Evolutionary conservation across 129 eudicot genomes (phyloP), one percentile per base, ranked within the genome.

Genomic region (Lactuca sativa): DNA sequence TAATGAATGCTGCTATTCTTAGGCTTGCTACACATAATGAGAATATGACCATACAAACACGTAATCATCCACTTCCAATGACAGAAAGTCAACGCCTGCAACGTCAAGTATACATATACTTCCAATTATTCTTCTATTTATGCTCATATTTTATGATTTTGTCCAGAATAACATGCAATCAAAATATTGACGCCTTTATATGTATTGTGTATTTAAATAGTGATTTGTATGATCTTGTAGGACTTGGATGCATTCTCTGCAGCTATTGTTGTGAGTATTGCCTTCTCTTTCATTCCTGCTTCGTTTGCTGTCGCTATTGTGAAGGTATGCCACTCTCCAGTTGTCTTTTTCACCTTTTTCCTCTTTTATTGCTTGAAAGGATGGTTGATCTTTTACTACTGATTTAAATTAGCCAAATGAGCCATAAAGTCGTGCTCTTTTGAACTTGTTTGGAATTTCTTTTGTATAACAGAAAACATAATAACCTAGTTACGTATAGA

Each of bases 251-350:
- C 99, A 63, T 93, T 93, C 73, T 80, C 91, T 62, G 99, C 95
- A 67, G 95, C 92, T 41, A 62, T 93, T 60, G 75, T 93, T 73
- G 82, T 93, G 56, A 87, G 73, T 60, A 87, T 93, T 12, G 97
- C 99, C 61, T 93, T 93, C 74, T 90, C 99, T 30, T 93, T 93
- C 80, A 79, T 93, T 51, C 99, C 99, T 59, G 99, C 99, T 56
- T 93, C 99, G 62, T 93, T 93, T 51, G 99, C 99, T 9, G 99
- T 93, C 63, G 86, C 99, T 69, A 80, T 93, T 71, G 99, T 93
- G 41, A 93, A 93, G 99, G 98, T 92, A 80, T 21, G 64, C 30
- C n/a, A 15, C 37, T 55, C 53, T 67, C 52, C 53, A 33, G 13
- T 7, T 34, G 69, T 37, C 21, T 33, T 72, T 11, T 56, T 36